phyloP scores from a whole-genome alignment of 345 rosid species.

The Citrus unshiu region DNA sequence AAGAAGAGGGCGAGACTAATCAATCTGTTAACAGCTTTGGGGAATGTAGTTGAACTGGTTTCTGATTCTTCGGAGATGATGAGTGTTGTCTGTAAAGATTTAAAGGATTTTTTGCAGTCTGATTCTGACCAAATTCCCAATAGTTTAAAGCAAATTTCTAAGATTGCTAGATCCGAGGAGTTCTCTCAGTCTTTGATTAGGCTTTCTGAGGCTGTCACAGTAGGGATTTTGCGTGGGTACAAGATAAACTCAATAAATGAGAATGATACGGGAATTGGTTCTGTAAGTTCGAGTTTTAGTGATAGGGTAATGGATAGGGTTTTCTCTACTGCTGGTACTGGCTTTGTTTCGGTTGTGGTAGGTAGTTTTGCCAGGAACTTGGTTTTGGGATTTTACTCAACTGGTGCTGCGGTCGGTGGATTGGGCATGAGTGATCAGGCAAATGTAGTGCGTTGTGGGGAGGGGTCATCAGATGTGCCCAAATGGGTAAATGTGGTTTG shows the following conservation, averaged over 20 bases:
- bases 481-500: conserved; percentile 54
- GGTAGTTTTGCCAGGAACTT: conserved; percentile 95
- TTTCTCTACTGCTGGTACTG: conserved; percentile 67
- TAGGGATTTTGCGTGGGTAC: conserved; percentile 65
- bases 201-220: conserved; percentile 60
- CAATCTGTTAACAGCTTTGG: conserved; percentile 52
- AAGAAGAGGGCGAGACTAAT: conserved; percentile 58
- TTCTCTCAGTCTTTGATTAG: conserved; percentile 51
- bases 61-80: conserved; percentile 70
- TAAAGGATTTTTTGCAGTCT: conserved; percentile 63
- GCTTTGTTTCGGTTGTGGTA: conserved; percentile 75
- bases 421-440: conserved; percentile 1
- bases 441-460: conserved; percentile 11
- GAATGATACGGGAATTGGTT: conserved; percentile 10
- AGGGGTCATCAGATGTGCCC: conserved; percentile 33
- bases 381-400: conserved; percentile 71
- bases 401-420: conserved; percentile 22
- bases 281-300: conserved; percentile 29
- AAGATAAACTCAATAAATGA: conserved; percentile 21
- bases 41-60: conserved; percentile 64
- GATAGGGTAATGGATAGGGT: conserved; percentile 70
- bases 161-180: conserved; percentile 64
- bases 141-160: conserved; percentile 82
- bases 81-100: conserved; percentile 58
- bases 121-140: conserved; percentile 80